Conservation (phyloP, 169 alveolate genomes). For the Eimeria brunetti region DNA sequence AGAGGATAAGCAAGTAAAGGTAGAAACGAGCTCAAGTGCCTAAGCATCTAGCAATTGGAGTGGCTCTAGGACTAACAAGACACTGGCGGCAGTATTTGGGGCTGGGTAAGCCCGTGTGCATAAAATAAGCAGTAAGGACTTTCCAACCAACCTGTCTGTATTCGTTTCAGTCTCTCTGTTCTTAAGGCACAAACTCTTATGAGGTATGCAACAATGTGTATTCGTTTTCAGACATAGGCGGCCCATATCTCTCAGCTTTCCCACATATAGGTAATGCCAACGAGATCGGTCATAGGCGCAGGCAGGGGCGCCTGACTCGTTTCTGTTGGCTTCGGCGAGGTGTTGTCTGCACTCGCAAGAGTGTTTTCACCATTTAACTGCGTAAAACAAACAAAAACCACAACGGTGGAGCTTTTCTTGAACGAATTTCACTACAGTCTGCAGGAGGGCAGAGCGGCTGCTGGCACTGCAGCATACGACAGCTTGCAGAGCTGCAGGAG, state of each 20-base stretch:
- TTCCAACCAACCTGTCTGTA: slow-evolving; percentile 2
- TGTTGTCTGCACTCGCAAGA: background rate
- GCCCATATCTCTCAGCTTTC: background rate
- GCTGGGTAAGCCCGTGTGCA: slow-evolving; percentile 26
- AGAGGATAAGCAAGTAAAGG: background rate
- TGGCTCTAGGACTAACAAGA: slow-evolving; percentile 4
- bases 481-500: background rate
- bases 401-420: background rate
- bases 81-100: slow-evolving; percentile 41
- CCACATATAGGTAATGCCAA: background rate
- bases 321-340: background rate
- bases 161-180: background rate
- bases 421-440: background rate
- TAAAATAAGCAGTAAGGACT: background rate
- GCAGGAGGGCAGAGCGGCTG: background rate
- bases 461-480: background rate
- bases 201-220: background rate
- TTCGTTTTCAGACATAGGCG: background rate
- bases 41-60: background rate
- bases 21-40: slow-evolving; percentile 32
- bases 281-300: background rate
- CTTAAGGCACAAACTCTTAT: background rate
- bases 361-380: background rate
- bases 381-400: background rate
- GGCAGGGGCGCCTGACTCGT: background rate